Base-by-base conservation (phyloP, 768 basidiomycete genomes). In the Tricholoma furcatifolium region DNA sequence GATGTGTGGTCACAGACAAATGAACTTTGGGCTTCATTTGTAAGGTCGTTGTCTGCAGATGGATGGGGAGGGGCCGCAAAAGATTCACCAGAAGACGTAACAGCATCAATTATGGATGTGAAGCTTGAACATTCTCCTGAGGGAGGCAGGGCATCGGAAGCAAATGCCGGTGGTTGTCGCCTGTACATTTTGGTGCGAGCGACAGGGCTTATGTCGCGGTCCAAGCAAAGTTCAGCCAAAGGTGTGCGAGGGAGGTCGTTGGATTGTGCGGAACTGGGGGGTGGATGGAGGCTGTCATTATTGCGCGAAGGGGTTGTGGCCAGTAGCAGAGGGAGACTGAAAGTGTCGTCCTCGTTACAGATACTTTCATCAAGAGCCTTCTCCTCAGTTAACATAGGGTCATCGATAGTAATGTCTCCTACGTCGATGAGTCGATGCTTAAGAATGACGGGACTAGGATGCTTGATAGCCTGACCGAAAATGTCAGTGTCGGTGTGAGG, bases 381-480 rank as follows among this genome's bases (percentile, higher is more conserved):
- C 46, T 73, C 70, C 41, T 71, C 70, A 11, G 63, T 66, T 17
- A 71, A 61, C 43, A 72, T 56, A 24, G 66, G 59, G 43, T 76
- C 72, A 43, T 73, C 71, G 23, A 74, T 60, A 0, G 79, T 78
- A 10, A 73, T 65, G 54, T 82, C 80, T 23, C 80, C 80, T 43
- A 82, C 62, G 61, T 81, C 80, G 32, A 80, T 65, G 35, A 80
- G 71, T 31, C 77, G 73, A 38, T 69, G 71, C 38, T 67, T 74
- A 47, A 72, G 66, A 21, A 63, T 64, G 34, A 66, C 59, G 20
- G 68, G 66, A 35, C 58, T 52, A 12, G 60, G 51, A 21, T 55
- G 54, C 51, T 67, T 69, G 54, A 58, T 55, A 18, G 66, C 62
- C 24, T 60, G 65, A 47, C 65, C 68, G 56, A 75, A 76, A 64